A percentile compares a stretch with the other conserved stretches of the same genome.
These are phyloP conservation scores for Drosera capensis DNA, from an alignment of 148 eudicot species.

Conservation along the genomic window DNA sequence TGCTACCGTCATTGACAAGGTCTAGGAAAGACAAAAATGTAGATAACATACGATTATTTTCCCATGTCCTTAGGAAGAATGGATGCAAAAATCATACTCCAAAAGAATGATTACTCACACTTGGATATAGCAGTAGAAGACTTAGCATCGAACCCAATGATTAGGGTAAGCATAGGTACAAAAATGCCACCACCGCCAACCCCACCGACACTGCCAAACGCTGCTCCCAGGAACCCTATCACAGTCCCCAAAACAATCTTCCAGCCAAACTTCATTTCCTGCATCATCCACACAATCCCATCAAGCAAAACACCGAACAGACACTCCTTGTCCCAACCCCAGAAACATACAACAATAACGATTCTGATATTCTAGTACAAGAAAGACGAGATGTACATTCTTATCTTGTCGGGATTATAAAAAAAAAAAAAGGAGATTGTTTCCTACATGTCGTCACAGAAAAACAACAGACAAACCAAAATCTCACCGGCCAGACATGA, in stretches of 20 bases:
- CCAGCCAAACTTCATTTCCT: constrained; percentile 82
- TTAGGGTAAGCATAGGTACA: constrained; percentile 83
- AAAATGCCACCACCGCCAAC: constrained; percentile 98
- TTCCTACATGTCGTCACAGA: no score
- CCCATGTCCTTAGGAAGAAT: no score
- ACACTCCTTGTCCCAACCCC: neutral
- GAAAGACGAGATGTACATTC: no score
- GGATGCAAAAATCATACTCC: neutral
- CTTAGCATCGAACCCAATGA: constrained; percentile 85
- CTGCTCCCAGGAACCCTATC: constrained; percentile 80
- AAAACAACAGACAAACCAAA: no score
- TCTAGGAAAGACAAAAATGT: no score
- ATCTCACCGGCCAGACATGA: constrained; percentile 97
- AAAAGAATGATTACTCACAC: constrained; percentile 36
- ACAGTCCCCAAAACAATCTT: constrained; percentile 46
- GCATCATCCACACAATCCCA: constrained; percentile 1
- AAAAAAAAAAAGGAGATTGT: no score
- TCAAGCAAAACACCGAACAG: neutral
- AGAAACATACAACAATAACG: neutral
- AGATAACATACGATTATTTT: no score
- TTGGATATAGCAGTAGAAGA: constrained; percentile 92
- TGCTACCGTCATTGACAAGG: no score
- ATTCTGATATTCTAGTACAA: no score
- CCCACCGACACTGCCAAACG: constrained; percentile 98
- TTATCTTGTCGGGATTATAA: no score